Conservation (phyloP, 75 land plant species). For the Sequoiadendron giganteum region DNA sequence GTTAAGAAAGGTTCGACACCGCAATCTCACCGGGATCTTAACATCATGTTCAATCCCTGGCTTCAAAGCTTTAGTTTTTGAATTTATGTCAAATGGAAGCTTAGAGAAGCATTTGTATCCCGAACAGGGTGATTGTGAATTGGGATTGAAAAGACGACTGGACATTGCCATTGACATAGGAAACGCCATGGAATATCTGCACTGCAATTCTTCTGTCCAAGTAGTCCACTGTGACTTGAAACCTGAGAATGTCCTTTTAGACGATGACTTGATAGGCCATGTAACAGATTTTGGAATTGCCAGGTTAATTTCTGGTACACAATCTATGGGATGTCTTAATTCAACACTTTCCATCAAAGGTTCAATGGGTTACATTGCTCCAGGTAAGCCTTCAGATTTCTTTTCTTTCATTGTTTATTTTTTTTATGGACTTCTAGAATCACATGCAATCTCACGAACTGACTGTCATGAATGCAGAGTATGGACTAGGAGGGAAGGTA, state of each 20-base stretch:
- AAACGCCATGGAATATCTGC: conserved; percentile 15
- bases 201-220: background rate
- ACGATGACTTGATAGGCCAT: conserved; percentile 8
- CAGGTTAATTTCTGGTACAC: background rate
- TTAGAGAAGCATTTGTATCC: conserved; percentile 17
- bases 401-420: background rate
- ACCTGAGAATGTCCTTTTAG: conserved; percentile 21
- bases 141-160: background rate
- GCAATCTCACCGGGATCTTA: conserved; percentile 26
- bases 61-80: conserved; percentile 11
- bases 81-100: conserved; percentile 21
- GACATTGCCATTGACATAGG: conserved; percentile 16
- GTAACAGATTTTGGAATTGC: conserved; percentile 23
- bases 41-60: conserved; percentile 19
- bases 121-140: background rate
- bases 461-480: background rate
- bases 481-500: background rate
- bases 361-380: background rate
- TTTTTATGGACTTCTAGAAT: background rate
- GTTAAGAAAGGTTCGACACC: conserved; percentile 27
- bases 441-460: background rate
- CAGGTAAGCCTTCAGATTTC: background rate
- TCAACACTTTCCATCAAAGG: conserved; percentile 4
- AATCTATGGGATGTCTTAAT: background rate
- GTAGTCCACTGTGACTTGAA: conserved; percentile 21